A percentile compares a stretch with the other conserved stretches of the same genome.
Conservation (phyloP, 2,329 filamentous ascomycete genomes). For the Cordyceps cicadae region DNA sequence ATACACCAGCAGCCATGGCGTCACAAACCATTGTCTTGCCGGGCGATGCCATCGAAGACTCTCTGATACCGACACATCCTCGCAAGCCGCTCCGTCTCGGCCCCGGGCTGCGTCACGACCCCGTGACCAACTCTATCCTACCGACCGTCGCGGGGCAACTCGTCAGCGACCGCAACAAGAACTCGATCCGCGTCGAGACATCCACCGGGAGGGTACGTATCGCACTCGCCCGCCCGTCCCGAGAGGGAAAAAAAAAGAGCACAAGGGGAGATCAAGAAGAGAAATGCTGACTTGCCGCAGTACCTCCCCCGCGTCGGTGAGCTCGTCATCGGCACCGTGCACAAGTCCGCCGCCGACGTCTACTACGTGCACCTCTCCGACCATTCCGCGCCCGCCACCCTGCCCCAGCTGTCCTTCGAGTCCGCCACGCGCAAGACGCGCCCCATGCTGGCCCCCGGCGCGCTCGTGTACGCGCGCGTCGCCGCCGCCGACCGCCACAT, state of each 20-base stretch:
- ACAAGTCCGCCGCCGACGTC: conserved; percentile 64
- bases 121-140: conserved; percentile 64
- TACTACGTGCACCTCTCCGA: conserved; percentile 73
- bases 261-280: neutral
- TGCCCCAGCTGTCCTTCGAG: conserved; percentile 89
- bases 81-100: conserved; percentile 71
- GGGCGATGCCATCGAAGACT: conserved; percentile 63
- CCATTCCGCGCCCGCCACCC: conserved; percentile 54
- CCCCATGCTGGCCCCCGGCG: conserved; percentile 64
- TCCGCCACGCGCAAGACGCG: conserved; percentile 85
- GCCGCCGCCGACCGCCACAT: conserved; percentile 69
- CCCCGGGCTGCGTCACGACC: conserved; percentile 73
- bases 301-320: conserved; percentile 77
- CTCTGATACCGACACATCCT: conserved; percentile 57
- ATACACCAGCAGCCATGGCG: conserved; percentile 38
- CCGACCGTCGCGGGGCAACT: conserved; percentile 61
- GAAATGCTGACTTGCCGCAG: conserved; percentile 30
- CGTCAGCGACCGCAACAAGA: conserved; percentile 61
- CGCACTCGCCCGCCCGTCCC: neutral
- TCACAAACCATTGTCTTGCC: conserved; percentile 66
- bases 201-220: conserved; percentile 56
- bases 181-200: conserved; percentile 69
- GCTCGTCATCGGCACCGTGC: conserved; percentile 79
- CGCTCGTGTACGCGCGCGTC: conserved; percentile 84
- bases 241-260: neutral